Evolutionary conservation across 2,329 filamentous ascomycete species (phyloP), one percentile per base, ranked within the genome.

Genomic region (Monosporascus sp.): DNA sequence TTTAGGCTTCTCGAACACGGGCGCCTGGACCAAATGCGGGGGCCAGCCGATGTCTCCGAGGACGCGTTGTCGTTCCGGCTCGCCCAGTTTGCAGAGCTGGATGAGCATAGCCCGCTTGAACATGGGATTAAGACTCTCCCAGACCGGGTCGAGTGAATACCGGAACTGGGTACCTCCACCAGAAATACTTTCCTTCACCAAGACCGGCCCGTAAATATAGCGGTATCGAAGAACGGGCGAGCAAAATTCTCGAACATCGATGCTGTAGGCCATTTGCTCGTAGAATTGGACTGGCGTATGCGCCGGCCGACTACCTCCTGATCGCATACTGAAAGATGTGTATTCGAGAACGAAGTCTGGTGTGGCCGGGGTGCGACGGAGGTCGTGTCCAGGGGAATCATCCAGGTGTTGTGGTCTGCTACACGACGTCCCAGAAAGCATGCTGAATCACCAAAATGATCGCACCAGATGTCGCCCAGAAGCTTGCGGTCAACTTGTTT

Each of bases 341-440:
- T 48, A 52, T 31, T 54, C 50, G 44, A 56, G 50, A 24, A 54
- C 52, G 8, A 41, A 51, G 42, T 56, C 54, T 5, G 54, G 52
- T 24, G 51, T 51, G 5, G 45, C 14, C 6, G 49, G 54, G 6
- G 31, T 15, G 25, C 9, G 5, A 58, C 51, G 24, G 46, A 45
- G 0, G 46, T 24, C 6, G 51, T 54, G 18, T 24, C 39, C 18
- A 42, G 39, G 18, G 17, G 22, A 42, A 42, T 24, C 18, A 14
- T 42, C 39, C 39, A 42, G 5, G 39, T 42, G 22, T 42, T 14
- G 5, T 14, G 20, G 14, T 42, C 39, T 18, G 18, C 39, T 20
- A 42, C 39, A 14, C 39, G 18, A 14, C 39, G 39, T 3, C 18
- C 18, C 22, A 42, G n/a, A 14, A 9, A 24, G 39, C 4, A 1